Base-by-base conservation (phyloP, 2,329 filamentous ascomycete species). In the Xylariaceae sp. region DNA sequence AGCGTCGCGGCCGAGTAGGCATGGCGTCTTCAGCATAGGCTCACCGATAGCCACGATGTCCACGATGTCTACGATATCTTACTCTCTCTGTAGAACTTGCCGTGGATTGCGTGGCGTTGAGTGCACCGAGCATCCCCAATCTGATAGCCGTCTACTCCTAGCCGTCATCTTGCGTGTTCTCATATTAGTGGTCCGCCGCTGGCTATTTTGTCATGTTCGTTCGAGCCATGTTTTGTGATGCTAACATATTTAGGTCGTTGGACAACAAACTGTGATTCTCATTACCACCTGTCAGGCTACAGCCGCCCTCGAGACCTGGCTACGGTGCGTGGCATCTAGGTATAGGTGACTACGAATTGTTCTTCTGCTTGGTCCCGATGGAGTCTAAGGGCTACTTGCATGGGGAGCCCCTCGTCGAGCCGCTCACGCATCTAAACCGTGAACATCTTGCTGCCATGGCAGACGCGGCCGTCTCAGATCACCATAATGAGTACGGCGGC, bases 401-500 rank as follows among this genome's bases (percentile, higher is more conserved):
- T 41, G 58, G 63, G n/a, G 67, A 70, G 60, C 56, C 66, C 30
- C 61, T 68, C 42, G 62, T 70, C 7, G 67, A 70, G 55, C 67
- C 67, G 52, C 60, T 69, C 34, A 57, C 62, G 40, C 63, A 65
- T 43, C 62, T 68, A 50, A 67, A 69, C 53, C 64, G 67, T 35
- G 67, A 68, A 50, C 68, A 70, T 53, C 58, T 70, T 51, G 64
- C 65, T 39, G 67, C 62, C 49, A 81, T 81, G 78, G 73, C 78
- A 56, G 76, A 80, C 42, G 64, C 74, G 35, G 68, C 76, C 50
- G 66, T 69, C 30, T 66, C 71, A 31, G 77, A 80, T 48, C 78
- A 80, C 45, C 78, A 80, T 51, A 70, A 74, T 50, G 77, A 79
- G 54, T 72, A 79, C 51, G 71, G 73, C 44, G 70, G 61, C 57